Evolutionary conservation across 148 eudicot species (phyloP), one percentile per base, ranked within the genome.

Genomic region (Camellia sinensis): DNA sequence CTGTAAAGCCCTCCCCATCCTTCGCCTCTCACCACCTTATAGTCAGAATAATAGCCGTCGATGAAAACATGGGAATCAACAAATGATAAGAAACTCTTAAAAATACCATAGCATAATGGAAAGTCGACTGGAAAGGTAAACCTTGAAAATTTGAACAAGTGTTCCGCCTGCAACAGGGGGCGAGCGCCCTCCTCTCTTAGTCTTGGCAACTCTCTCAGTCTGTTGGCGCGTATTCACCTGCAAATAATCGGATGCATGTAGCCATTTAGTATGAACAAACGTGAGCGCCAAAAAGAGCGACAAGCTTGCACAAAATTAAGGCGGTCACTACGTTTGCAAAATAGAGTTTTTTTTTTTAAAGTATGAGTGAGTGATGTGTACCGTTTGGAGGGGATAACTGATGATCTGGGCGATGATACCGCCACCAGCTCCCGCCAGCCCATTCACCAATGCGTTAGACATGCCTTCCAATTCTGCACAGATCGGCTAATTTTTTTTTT

Each of bases 381-480:
- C 98, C 88, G 95, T 89, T 81, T 91, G 98, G 70, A 94, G 97
- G 63, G 98, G 98, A 82, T 94, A 94, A 63, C 97, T 94, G 82
- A 94, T 86, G 54, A 94, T 90, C 82, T 89, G 97, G 78, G 98
- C 97, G 71, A 94, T 83, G 3, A 94, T 88, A 79, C 98, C 98
- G 29, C 98, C 98, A 65, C 98, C 95, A 44, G 97, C 97, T 80
- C 98, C 98, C 81, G 98, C 98, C 78, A 94, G 79, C 70, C 95
- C 97, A 80, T 94, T 94, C 9, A 89, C 93, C 52, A 92, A 59
- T 74, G 98, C 98, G 84, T 87, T 92, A 12, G 98, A 91, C 98
- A 94, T 94, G 76, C 81, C 78, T 29, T 29, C 37, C 37, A 29
- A 29, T 29, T 29, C 37, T 29, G 37, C 37, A 29, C 37, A 29